Base-by-base conservation (phyloP, 2,329 filamentous ascomycete genomes). In the Penicillium brasilianum region DNA sequence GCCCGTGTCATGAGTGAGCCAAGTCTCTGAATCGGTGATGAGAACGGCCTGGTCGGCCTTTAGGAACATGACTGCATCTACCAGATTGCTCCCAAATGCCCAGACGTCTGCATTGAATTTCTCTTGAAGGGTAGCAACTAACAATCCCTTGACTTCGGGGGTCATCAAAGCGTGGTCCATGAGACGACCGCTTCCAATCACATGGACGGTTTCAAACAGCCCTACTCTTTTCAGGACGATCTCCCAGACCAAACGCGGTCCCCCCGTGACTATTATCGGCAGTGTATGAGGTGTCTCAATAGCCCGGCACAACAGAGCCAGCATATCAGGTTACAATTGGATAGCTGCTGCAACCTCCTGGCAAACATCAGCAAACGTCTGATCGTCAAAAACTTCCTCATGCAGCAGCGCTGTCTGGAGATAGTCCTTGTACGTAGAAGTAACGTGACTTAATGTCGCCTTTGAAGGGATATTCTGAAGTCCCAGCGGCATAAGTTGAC, bases 61-160 rank as follows among this genome's bases (percentile, higher is more conserved):
- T 2, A 62, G 64, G 13, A 89, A 64, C 87, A 90, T 90, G 0
- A 75, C 71, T 18, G 89, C 41, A 64, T 89, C 87, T 7, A 88
- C 61, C 0, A 78, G 78, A 64, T 86, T 86, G 65, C 88, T 86
- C n/a, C 87, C 86, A 65, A 89, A 86, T 0, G 84, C 87, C 70
- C 77, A 82, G 18, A 88, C 82, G 41, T 79, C 71, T 30, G 79
- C 48, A 0, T 72, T 3, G 43, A 80, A 63, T 0, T 18, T 18
- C 0, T 75, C 28, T 55, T 72, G 74, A 20, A 88, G 69, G 13
- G 69, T 74, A 1, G 55, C 54, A 0, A 87, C 83, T 25, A 88
- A 44, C 0, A 66, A 67, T 1, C 74, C 80, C 69, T 89, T 90
- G 20, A 83, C 72, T 0, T 61, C 65, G 7, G 81, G 74, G 0